Evolutionary conservation across 257 asterid species (phyloP).

Genomic region (Haberlea rhodopensis): DNA sequence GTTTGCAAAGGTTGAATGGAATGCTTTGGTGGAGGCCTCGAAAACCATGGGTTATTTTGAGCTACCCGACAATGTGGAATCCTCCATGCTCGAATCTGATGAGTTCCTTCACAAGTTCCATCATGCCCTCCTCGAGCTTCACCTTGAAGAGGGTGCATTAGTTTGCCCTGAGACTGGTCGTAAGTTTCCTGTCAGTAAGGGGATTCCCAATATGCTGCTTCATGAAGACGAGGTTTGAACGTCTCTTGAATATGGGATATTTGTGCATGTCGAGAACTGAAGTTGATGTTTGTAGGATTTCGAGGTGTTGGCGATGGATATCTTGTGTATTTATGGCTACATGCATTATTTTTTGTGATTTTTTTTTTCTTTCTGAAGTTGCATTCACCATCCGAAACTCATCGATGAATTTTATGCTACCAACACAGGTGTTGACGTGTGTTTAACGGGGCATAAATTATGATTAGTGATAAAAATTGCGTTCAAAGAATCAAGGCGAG

Average conservation of each 20-base stretch:
- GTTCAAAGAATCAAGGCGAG: too few relatives aligned
- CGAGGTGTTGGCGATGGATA: neutral
- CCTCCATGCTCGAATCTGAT: constrained; percentile 73
- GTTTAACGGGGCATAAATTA: too few relatives aligned
- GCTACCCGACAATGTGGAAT: constrained; percentile 59
- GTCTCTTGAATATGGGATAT: neutral
- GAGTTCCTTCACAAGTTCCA: constrained; percentile 77
- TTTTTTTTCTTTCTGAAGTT: too few relatives aligned
- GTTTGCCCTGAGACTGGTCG: constrained; percentile 90
- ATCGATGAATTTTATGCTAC: too few relatives aligned
- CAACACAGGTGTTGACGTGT: too few relatives aligned
- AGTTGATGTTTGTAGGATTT: constrained; percentile 27
- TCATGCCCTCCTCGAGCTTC: constrained; percentile 89
- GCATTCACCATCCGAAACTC: too few relatives aligned
- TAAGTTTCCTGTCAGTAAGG: constrained; percentile 78
- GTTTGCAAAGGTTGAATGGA: constrained; percentile 76
- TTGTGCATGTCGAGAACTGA: too few relatives aligned
- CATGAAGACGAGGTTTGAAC: constrained; percentile 87
- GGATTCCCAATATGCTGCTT: constrained; percentile 91
- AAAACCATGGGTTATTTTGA: constrained; percentile 68
- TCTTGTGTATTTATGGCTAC: neutral
- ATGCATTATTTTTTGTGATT: too few relatives aligned
- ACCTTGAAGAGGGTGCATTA: constrained; percentile 83
- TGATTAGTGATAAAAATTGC: too few relatives aligned
- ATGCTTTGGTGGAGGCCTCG: constrained; percentile 70